These are phyloP conservation scores for Talaromyces sp. DNA, from an alignment of 2,329 filamentous ascomycete genomes.

Conservation along the genomic window DNA sequence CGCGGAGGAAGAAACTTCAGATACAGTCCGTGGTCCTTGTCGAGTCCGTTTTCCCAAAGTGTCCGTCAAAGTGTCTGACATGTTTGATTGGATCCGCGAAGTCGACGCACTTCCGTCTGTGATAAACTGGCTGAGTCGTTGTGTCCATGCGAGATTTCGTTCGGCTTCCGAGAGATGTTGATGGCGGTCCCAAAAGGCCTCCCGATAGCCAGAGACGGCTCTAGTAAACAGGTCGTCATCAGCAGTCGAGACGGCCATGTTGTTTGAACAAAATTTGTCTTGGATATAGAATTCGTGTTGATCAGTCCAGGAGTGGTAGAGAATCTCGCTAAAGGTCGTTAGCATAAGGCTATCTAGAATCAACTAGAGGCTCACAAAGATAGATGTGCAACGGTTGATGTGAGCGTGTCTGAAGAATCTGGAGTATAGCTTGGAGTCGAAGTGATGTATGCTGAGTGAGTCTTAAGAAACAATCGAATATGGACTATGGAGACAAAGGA, in stretches of 20 bases:
- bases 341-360: neutral
- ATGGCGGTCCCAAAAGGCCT: slow-evolving; percentile 38
- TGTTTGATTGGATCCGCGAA: slow-evolving; percentile 15
- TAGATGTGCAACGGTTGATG: no score
- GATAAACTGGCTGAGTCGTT: slow-evolving; percentile 36
- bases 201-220: slow-evolving; percentile 39
- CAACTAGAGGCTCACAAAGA: no score
- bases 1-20: slow-evolving; percentile 35
- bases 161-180: slow-evolving; percentile 39
- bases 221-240: slow-evolving; percentile 38
- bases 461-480: no score
- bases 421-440: no score
- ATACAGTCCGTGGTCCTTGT: slow-evolving; percentile 38
- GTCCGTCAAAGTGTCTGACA: slow-evolving; percentile 30
- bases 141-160: slow-evolving; percentile 38
- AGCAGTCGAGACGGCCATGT: slow-evolving; percentile 32
- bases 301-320: no score
- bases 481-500: no score
- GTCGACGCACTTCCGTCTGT: slow-evolving; percentile 22
- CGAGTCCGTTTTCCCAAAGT: slow-evolving; percentile 40
- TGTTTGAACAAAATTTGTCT: no score
- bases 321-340: no score
- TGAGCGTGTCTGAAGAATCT: no score
- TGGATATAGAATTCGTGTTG: no score
- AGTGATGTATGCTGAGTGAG: no score